phyloP scores from a whole-genome alignment of 1,284 basidiomycete genomes.

The Apiotrichum gracile region DNA sequence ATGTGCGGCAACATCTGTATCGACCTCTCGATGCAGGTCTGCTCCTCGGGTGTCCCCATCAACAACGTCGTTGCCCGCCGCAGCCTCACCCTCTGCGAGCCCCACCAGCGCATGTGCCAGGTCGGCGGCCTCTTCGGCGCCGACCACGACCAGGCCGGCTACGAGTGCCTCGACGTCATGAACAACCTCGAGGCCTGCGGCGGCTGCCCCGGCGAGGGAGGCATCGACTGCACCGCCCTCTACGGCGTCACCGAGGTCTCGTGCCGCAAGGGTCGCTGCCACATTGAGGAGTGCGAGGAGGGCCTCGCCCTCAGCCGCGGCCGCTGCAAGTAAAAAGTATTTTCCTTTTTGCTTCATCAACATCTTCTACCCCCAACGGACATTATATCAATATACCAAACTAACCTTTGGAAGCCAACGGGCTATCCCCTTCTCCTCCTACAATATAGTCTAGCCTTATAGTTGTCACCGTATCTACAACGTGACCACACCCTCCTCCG shows the following conservation, averaged over 20 bases:
- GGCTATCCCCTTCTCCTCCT: too few relatives aligned
- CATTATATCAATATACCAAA: too few relatives aligned
- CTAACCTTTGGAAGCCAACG: too few relatives aligned
- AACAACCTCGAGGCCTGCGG: neutral
- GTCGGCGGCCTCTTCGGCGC: neutral
- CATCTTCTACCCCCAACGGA: too few relatives aligned
- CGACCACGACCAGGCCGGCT: neutral
- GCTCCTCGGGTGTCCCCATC: neutral
- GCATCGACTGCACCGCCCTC: slow-evolving; percentile 13
- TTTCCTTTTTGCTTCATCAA: neutral
- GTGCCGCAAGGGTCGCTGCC: slow-evolving; percentile 16
- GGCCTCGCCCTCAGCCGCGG: neutral
- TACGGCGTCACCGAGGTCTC: slow-evolving; percentile 5
- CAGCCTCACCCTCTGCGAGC: neutral
- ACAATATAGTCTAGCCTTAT: too few relatives aligned
- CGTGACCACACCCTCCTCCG: too few relatives aligned
- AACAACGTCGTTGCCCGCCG: neutral
- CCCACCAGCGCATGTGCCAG: neutral
- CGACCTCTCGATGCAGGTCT: neutral
- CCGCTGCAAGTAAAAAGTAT: neutral
- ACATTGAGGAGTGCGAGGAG: neutral
- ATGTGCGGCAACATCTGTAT: neutral
- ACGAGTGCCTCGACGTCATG: neutral
- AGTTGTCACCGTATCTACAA: too few relatives aligned
- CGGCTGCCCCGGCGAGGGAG: slow-evolving; percentile 2